Base-by-base conservation (phyloP, 352 stramenopile species). In the Phytophthora pseudosyringae region DNA sequence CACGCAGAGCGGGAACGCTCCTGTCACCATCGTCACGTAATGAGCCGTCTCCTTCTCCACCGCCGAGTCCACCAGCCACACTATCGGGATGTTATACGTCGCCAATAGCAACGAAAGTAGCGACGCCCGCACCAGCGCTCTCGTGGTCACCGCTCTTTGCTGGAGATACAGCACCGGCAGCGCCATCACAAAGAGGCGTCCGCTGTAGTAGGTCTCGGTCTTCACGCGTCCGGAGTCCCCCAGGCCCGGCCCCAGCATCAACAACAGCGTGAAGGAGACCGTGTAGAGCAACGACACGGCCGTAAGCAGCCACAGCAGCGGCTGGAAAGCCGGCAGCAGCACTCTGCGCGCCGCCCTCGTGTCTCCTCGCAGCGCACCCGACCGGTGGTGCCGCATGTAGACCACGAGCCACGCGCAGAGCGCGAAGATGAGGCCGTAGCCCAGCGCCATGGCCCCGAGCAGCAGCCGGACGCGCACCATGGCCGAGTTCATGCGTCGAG, bases 251-350 rank as follows among this genome's bases (percentile, higher is more conserved):
- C 50, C 47, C 13, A 75, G 21, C 9, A 32, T 50, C 16, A 75
- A 15, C 6, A 75, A 5, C n/a, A 74, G 33, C 12, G 53, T 63
- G 26, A 87, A 78, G 50, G 45, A 71, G 35, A 75, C 40, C 2
- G 64, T 72, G 62, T 74, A 80, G 3, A 59, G 4, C 12, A 80
- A 55, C 0, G 62, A 73, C 12, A 85, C 56, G 4, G 40, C 35
- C 13, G 58, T 67, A 16, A 93, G 60, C 2, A 89, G 55, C 68
- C 78, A 85, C 12, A 95, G 55, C 15, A 93, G 52, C 26, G 85
- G 82, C 59, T 93, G 80, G 40, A 91, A 95, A 1, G 85, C 75
- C 4, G 86, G 86, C 3, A 94, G 47, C 9, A 94, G 75, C 32
- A 92, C 75, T 62, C 83, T 81, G 9, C 79, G 70, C 7, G 83